Base-by-base conservation (phyloP, 768 basidiomycete species). In the Tricholoma saponaceum region DNA sequence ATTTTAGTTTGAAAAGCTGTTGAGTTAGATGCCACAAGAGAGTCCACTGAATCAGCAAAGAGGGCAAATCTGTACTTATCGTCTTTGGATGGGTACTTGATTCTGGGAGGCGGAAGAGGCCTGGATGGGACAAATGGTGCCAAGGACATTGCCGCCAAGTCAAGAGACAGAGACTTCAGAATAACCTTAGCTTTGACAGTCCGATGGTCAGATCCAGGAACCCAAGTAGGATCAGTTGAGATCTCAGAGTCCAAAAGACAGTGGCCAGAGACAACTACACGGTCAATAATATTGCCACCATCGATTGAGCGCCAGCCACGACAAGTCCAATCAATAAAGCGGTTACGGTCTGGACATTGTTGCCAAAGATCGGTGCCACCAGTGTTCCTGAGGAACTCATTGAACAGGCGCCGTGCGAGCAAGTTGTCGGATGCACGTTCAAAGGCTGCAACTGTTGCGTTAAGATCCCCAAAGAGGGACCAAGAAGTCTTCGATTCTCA, bases 281-380 rank as follows among this genome's bases (percentile, higher is more conserved):
- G 41, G 37, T 68, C 62, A 16, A 67, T 67, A 18, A 69, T 69
- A 52, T 58, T 66, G 7, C 65, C 64, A 9, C 54, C 55, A 3
- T 54, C 47, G 1, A 16, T 49, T 0, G 30, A 47, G 7, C 41
- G 25, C 47, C 55, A 55, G 23, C 43, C 55, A 10, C 44, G 33
- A 32, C 52, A 61, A 0, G 62, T 67, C 62, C 60, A 67, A n/a
- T 67, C 60, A 0, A 41, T 41, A 47, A 39, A 30, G 22, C 55
- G 52, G 22, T 52, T 55, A 3, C 57, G 26, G 16, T 64, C 56
- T 4, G 52, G 53, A 39, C 26, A 23, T 4, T 25, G 25, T 39
- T 58, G 57, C 63, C 62, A 66, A 9, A 66, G 44, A 37, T 67
- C 66, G 28, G 56, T 25, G 20, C 37, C 58, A 33, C 33, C 7